phyloP scores from a whole-genome alignment of 2,329 filamentous ascomycete genomes.

The Clathrospora elynae region DNA sequence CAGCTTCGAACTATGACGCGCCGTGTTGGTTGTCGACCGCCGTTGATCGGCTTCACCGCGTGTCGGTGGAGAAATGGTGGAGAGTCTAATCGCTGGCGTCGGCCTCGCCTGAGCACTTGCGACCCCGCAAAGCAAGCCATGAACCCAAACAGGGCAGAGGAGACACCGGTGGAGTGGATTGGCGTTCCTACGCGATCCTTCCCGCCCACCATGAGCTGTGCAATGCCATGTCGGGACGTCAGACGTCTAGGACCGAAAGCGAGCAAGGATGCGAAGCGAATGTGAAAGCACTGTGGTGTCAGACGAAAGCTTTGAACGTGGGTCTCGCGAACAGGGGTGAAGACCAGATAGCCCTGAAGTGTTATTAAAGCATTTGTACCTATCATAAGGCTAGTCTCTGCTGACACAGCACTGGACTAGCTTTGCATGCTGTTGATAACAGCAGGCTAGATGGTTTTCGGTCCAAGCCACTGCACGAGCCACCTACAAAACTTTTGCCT shows the following conservation, averaged over 20 bases:
- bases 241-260: conserved; percentile 11
- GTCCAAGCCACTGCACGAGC: no score
- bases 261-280: conserved; percentile 9
- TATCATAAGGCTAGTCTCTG: no score
- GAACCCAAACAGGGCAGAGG: conserved; percentile 6
- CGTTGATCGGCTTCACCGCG: conserved; percentile 32
- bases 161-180: conserved; percentile 25
- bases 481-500: no score
- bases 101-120: conserved; percentile 33
- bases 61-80: conserved; percentile 13
- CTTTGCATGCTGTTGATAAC: no score
- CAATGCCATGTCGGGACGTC: conserved; percentile 15
- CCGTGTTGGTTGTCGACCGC: conserved; percentile 14
- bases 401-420: no score
- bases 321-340: background rate
- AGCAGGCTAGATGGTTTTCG: no score
- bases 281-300: conserved; percentile 1
- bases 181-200: conserved; percentile 22
- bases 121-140: conserved; percentile 31
- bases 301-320: background rate
- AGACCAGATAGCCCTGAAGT: background rate
- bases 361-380: no score
- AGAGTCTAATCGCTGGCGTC: conserved; percentile 25
- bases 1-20: conserved; percentile 8
- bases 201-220: conserved; percentile 20